These are phyloP conservation scores for Ustilago sp. DNA, from an alignment of 1,284 basidiomycete genomes.

Conservation along the genomic window DNA sequence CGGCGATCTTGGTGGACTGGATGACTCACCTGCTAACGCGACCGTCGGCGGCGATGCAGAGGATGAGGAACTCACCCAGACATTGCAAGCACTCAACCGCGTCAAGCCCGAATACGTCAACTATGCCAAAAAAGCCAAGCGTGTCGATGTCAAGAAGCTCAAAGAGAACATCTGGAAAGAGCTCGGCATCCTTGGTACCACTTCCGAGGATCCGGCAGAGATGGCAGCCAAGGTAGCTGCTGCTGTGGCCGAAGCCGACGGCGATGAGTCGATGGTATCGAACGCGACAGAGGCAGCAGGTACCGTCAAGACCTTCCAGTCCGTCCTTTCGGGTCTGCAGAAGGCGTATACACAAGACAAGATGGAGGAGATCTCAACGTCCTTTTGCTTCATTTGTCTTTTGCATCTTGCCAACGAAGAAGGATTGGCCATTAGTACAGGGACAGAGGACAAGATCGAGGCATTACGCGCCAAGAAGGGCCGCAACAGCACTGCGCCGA, in stretches of 20 bases:
- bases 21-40: constrained; percentile 58
- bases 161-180: constrained; percentile 99
- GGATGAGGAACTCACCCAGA: constrained; percentile 87
- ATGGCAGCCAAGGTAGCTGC: constrained; percentile 25
- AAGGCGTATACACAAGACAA: constrained; percentile 88
- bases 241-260: constrained; percentile 24
- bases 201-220: constrained; percentile 22
- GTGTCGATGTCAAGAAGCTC: constrained; percentile 94
- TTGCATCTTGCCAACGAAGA: constrained; percentile 95
- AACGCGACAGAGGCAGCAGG: constrained; percentile 11
- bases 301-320: constrained; percentile 74
- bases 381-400: constrained; percentile 98
- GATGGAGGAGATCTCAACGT: constrained; percentile 97
- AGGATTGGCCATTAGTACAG: constrained; percentile 74
- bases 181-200: constrained; percentile 71
- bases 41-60: constrained; percentile 71
- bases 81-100: constrained; percentile 80
- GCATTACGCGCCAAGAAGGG: constrained; percentile 44
- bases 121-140: constrained; percentile 94
- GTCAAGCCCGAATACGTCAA: constrained; percentile 90
- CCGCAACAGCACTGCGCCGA: constrained; percentile 44
- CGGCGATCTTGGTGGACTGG: constrained; percentile 34
- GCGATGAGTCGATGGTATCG: constrained; percentile 30
- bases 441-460: constrained; percentile 39
- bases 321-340: constrained; percentile 84